phyloP scores from a whole-genome alignment of 2,329 filamentous ascomycete species.

The Calonectria ilicicola region DNA sequence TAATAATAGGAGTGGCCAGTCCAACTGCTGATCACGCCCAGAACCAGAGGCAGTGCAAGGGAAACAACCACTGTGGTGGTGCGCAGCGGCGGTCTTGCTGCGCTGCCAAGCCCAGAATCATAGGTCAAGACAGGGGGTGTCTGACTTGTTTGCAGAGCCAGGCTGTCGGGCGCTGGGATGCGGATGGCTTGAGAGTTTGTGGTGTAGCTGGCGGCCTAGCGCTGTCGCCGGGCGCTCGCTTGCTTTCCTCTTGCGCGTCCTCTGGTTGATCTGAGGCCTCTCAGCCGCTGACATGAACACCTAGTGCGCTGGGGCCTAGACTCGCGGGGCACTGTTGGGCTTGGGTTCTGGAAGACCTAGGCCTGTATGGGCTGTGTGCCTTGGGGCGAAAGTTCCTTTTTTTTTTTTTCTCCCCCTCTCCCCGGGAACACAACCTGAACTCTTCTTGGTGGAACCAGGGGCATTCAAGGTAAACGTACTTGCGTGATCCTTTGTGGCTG shows the following conservation, averaged over 20 bases:
- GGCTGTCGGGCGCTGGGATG: background rate
- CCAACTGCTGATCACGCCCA: slow-evolving; percentile 16
- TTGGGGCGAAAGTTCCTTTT: background rate
- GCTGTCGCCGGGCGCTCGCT: background rate
- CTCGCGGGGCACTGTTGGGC: background rate
- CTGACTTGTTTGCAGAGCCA: slow-evolving; percentile 4
- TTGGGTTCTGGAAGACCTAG: slow-evolving; percentile 5
- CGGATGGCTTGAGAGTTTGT: background rate
- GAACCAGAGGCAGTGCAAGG: slow-evolving; percentile 24
- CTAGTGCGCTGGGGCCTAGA: background rate
- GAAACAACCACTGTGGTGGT: slow-evolving; percentile 9
- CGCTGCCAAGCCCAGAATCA: slow-evolving; percentile 13
- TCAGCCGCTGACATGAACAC: slow-evolving; percentile 20
- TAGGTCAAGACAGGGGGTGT: slow-evolving; percentile 4
- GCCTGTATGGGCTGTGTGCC: slow-evolving; percentile 14
- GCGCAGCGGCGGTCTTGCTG: background rate
- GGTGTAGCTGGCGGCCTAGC: background rate
- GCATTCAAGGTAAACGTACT: slow-evolving; percentile 21
- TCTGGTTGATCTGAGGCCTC: background rate
- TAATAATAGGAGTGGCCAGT: slow-evolving; percentile 23
- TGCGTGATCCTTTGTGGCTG: slow-evolving; percentile 32
- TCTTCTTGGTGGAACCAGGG: slow-evolving; percentile 11
- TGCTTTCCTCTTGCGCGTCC: background rate
- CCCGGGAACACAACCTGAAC: background rate
- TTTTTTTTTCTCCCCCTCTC: background rate